Evolutionary conservation across 768 basidiomycete genomes (phyloP).

Genomic region (Trametes elegans): DNA sequence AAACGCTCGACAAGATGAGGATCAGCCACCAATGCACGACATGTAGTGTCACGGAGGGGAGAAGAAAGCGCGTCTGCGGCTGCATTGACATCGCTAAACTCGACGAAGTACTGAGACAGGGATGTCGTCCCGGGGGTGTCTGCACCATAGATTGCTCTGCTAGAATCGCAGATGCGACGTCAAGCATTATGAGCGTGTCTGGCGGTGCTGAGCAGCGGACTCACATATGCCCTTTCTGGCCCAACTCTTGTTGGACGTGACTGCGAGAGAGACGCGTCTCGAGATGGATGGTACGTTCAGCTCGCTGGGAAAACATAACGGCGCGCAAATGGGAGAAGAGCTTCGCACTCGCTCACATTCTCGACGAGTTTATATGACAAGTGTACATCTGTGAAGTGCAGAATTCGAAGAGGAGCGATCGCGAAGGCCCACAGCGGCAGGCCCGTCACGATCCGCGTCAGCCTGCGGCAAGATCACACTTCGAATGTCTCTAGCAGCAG

Average conservation of each 20-base stretch:
- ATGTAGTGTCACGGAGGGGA: neutral
- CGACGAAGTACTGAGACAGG: slow-evolving; percentile 19
- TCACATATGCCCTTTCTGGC: slow-evolving; percentile 24
- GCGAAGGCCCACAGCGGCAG: neutral
- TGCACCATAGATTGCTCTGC: slow-evolving; percentile 10
- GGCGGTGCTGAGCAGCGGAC: too few species aligned
- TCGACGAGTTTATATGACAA: neutral
- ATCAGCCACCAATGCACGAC: slow-evolving; percentile 12
- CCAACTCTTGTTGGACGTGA: slow-evolving; percentile 12
- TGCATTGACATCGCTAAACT: slow-evolving; percentile 19
- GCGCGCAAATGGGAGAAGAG: slow-evolving; percentile 26
- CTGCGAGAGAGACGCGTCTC: slow-evolving; percentile 25
- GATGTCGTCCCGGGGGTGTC: neutral
- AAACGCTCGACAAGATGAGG: slow-evolving; percentile 21
- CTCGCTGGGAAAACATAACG: slow-evolving; percentile 31
- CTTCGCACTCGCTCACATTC: neutral
- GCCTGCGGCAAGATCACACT: neutral
- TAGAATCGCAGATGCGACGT: slow-evolving; percentile 1
- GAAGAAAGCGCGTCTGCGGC: slow-evolving; percentile 13
- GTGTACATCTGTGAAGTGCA: slow-evolving; percentile 1
- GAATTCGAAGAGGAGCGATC: slow-evolving; percentile 1
- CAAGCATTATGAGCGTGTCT: neutral
- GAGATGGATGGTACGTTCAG: slow-evolving; percentile 32
- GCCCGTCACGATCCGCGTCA: neutral
- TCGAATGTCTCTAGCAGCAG: neutral